Percentiles rank a stretch among this genome's conserved stretches.
Conservation (phyloP, 495 filamentous ascomycete genomes). For the Podospora conica region DNA sequence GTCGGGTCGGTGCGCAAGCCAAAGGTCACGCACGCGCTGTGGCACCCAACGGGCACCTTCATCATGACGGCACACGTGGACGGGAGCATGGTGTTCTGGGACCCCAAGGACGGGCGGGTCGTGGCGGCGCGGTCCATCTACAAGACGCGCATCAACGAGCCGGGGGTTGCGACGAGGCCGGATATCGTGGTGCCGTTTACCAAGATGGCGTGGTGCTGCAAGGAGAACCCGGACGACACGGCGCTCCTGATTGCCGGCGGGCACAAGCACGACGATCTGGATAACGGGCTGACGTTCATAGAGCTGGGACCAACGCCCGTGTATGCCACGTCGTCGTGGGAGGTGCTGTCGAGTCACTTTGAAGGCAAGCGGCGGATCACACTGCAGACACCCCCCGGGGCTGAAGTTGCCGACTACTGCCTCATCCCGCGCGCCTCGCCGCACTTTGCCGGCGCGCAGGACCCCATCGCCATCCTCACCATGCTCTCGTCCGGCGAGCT, state of each 20-base stretch:
- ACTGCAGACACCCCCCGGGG: slow-evolving; percentile 74
- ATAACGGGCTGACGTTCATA: slow-evolving; percentile 76
- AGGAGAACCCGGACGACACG: slow-evolving; percentile 87
- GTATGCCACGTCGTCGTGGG: slow-evolving; percentile 86
- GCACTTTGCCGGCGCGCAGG: slow-evolving; percentile 79
- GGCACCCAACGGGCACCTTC: slow-evolving; percentile 95
- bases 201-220: slow-evolving; percentile 83
- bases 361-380: slow-evolving; percentile 60
- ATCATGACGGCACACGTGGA: slow-evolving; percentile 84
- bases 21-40: slow-evolving; percentile 68
- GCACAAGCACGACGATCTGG: slow-evolving; percentile 50
- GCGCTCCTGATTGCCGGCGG: slow-evolving; percentile 84
- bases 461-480: slow-evolving; percentile 77
- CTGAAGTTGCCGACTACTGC: slow-evolving; percentile 73
- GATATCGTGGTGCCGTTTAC: slow-evolving; percentile 55
- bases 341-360: slow-evolving; percentile 69
- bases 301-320: slow-evolving; percentile 85
- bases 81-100: slow-evolving; percentile 87
- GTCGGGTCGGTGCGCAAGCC: slow-evolving; percentile 56
- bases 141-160: slow-evolving; percentile 59
- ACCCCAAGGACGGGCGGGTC: slow-evolving; percentile 81
- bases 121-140: slow-evolving; percentile 77
- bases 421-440: slow-evolving; percentile 74
- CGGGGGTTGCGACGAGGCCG: slow-evolving; percentile 36
- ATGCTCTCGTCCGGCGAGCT: slow-evolving; percentile 82